Evolutionary conservation across 129 eudicot species (phyloP).

Genomic region (Lactuca sativa): DNA sequence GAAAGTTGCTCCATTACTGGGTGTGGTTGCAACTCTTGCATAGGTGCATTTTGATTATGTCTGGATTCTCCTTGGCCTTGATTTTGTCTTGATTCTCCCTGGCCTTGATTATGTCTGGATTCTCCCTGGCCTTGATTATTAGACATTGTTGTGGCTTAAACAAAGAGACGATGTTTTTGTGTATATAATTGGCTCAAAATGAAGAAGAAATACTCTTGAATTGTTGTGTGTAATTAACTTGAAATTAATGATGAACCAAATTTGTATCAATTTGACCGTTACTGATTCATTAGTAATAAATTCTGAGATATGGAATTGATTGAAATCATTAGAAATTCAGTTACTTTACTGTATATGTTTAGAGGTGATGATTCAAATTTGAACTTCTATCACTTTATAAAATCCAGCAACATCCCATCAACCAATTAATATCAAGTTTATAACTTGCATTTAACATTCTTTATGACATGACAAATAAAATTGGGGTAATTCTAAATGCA

Average conservation of each 20-base stretch:
- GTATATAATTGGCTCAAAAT: constrained; percentile 5
- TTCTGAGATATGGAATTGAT: constrained; percentile 30
- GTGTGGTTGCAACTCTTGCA: constrained; percentile 49
- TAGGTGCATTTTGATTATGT: constrained; percentile 24
- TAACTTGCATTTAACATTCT: background rate
- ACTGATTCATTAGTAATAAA: constrained; percentile 25
- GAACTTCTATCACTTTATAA: background rate
- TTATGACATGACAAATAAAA: background rate
- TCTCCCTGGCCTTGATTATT: constrained; percentile 7
- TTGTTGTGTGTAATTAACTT: background rate
- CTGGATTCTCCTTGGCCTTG: constrained; percentile 23
- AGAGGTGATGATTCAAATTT: background rate
- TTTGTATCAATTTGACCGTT: constrained; percentile 21
- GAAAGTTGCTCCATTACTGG: constrained; percentile 60
- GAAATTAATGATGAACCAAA: constrained; percentile 13
- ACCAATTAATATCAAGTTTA: background rate
- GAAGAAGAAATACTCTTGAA: background rate
- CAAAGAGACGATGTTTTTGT: background rate
- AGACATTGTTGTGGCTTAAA: constrained; percentile 25
- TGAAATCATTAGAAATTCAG: constrained; percentile 8
- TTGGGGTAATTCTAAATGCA: no score
- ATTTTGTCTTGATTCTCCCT: constrained; percentile 13
- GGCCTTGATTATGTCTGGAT: constrained; percentile 18
- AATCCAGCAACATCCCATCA: background rate
- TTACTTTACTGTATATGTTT: background rate